These are phyloP conservation scores for Clonostachys rosea DNA, from an alignment of 2,329 filamentous ascomycete genomes.

Conservation along the genomic window DNA sequence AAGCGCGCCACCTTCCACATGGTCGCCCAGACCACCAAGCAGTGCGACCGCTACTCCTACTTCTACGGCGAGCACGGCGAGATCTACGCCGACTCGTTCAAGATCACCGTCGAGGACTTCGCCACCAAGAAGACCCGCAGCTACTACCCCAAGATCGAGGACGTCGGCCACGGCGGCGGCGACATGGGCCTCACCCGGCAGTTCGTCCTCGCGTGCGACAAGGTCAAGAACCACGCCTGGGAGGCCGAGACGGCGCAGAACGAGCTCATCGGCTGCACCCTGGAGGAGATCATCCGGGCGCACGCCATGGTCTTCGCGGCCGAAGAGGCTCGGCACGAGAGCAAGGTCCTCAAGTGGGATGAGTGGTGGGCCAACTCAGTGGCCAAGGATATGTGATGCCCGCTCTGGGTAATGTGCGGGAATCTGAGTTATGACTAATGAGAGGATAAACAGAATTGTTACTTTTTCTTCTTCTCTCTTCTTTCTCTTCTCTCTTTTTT, in stretches of 20 bases:
- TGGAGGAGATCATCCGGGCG: constrained; percentile 84
- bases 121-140: constrained; percentile 23
- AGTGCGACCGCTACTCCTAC: constrained; percentile 79
- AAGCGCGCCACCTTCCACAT: constrained; percentile 93
- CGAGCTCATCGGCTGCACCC: constrained; percentile 71
- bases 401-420: background rate
- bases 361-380: constrained; percentile 63
- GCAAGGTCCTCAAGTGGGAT: constrained; percentile 69
- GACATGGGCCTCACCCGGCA: constrained; percentile 63
- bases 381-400: constrained; percentile 7
- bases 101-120: constrained; percentile 68
- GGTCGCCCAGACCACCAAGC: constrained; percentile 82
- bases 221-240: constrained; percentile 68
- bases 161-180: constrained; percentile 32
- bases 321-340: constrained; percentile 72
- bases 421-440: background rate
- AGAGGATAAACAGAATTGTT: background rate
- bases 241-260: constrained; percentile 67
- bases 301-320: constrained; percentile 94
- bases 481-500: background rate
- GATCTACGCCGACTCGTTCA: constrained; percentile 75
- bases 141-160: constrained; percentile 22
- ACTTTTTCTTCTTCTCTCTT: background rate
- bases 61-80: constrained; percentile 87
- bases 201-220: constrained; percentile 78